phyloP scores from a whole-genome alignment of 108 stramenopile species.

The Craspedostauros australis region DNA sequence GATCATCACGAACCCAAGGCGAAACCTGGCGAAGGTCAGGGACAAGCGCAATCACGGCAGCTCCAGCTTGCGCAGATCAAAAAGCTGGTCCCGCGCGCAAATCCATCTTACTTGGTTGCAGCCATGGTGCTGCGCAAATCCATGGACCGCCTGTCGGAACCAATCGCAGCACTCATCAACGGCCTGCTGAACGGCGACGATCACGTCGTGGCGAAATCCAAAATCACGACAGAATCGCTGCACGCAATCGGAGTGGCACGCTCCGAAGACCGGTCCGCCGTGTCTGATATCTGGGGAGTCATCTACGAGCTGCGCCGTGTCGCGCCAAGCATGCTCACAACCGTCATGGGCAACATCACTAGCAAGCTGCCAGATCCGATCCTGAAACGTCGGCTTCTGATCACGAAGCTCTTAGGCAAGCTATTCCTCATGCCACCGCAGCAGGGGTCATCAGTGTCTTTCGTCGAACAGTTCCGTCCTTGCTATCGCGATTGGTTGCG shows the following conservation, averaged over 20 bases:
- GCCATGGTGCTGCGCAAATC: constrained; percentile 43
- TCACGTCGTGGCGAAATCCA: constrained; percentile 32
- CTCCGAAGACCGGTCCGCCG: constrained; percentile 1
- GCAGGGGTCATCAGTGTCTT: constrained; percentile 13
- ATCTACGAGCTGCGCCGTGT: constrained; percentile 65
- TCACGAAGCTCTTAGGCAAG: constrained; percentile 55
- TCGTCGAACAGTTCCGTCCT: constrained; percentile 38
- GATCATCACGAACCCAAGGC: constrained; percentile 5
- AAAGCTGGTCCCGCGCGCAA: constrained; percentile 18
- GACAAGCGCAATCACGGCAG: constrained; percentile 7
- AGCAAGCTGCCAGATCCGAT: constrained; percentile 31
- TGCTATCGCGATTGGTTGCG: constrained; percentile 71
- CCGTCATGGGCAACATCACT: constrained; percentile 73
- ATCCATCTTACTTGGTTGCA: constrained; percentile 61
- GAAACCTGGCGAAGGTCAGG: constrained; percentile 1
- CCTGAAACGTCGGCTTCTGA: constrained; percentile 35
- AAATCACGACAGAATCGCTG: constrained; percentile 23
- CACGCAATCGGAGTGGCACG: neutral
- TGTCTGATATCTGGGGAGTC: constrained; percentile 54
- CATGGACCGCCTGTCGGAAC: constrained; percentile 57
- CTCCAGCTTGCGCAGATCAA: neutral
- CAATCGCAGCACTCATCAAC: constrained; percentile 63
- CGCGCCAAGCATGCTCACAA: constrained; percentile 68
- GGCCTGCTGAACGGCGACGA: constrained; percentile 64
- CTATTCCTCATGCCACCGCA: constrained; percentile 36